Evolutionary conservation across 768 basidiomycete genomes (phyloP).

Genomic region (Pulveroboletus sp.): DNA sequence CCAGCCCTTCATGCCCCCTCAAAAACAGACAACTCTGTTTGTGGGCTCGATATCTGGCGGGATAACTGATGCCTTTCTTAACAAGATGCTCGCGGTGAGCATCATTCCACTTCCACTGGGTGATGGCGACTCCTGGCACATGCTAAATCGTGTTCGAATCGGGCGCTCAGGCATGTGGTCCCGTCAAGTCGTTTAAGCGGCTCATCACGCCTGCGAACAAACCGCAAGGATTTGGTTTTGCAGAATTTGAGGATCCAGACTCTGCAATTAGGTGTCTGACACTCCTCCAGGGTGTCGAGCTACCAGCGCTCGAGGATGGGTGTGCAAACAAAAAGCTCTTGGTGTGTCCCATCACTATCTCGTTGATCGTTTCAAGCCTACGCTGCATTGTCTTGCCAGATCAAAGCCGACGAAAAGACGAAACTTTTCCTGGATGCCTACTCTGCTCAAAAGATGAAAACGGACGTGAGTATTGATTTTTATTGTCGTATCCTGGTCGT

Average conservation of each 20-base stretch:
- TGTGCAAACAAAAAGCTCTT: constrained; percentile 60
- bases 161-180: constrained; percentile 75
- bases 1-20: constrained; percentile 64
- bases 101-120: neutral
- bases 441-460: constrained; percentile 69
- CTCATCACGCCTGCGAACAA: constrained; percentile 90
- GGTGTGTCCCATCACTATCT: constrained; percentile 45
- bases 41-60: constrained; percentile 96
- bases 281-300: constrained; percentile 57
- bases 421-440: constrained; percentile 84
- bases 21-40: constrained; percentile 74
- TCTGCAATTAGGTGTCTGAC: constrained; percentile 74
- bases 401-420: constrained; percentile 97
- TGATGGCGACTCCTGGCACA: neutral
- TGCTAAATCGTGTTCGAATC: neutral
- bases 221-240: constrained; percentile 96
- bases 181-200: constrained; percentile 85
- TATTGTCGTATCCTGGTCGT: neutral
- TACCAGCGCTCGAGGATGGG: constrained; percentile 58
- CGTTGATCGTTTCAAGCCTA: constrained; percentile 32
- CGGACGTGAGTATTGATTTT: constrained; percentile 56
- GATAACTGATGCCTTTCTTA: constrained; percentile 78
- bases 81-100: constrained; percentile 69
- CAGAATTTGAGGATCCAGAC: constrained; percentile 91
- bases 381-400: constrained; percentile 42